Base-by-base conservation (phyloP, 371 early-diverging fungal species). In the Rhizomucor miehei region DNA sequence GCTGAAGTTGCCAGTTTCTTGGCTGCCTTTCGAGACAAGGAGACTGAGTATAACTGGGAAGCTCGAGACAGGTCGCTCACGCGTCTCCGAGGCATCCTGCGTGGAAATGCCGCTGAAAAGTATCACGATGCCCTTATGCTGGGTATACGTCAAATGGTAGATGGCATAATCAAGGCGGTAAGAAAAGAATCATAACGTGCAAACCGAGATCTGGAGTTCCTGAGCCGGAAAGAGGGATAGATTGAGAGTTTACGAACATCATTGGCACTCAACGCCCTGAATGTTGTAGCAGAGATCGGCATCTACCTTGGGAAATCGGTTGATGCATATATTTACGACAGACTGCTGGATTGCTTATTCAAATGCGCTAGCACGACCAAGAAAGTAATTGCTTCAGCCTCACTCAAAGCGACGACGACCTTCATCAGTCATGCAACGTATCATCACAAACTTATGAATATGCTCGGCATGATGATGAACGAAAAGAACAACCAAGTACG, bases 401-500 rank as follows among this genome's bases (percentile, higher is more conserved):
- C 73, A 0, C 47, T 65, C 3, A 57, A 66, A 29, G 51, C 75
- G 6, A 69, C 69, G 2, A 61, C 61, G 10, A 57, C 62, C 2
- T 69, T 77, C 29, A 24, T 77, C n/a, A 63, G 53, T 9, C 66
- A 75, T 46, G 60, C 79, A 1, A 55, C 46, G 3, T 75, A 60
- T 48, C 62, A 78, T 46, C 65, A 67, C 38, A 78, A 73, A 51
- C 48, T 68, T 10, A 57, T 66, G 55, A 67, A 68, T 21, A 60
- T 71, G 57, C 47, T 78, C 3, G 56, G 52, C 54, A 24, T 67
- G 19, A 51, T 67, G 2, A 67, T 75, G 54, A 66, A 59, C 17
- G 79, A 78, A 35, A 78, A 78, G 54, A 78, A 75, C 54, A 65
- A 57, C 19, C 79, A 78, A n/a, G 67, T 62, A 20, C 67, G 79